phyloP scores from a whole-genome alignment of 176 grass and related monocot genomes.

The Bromus sterilis region DNA sequence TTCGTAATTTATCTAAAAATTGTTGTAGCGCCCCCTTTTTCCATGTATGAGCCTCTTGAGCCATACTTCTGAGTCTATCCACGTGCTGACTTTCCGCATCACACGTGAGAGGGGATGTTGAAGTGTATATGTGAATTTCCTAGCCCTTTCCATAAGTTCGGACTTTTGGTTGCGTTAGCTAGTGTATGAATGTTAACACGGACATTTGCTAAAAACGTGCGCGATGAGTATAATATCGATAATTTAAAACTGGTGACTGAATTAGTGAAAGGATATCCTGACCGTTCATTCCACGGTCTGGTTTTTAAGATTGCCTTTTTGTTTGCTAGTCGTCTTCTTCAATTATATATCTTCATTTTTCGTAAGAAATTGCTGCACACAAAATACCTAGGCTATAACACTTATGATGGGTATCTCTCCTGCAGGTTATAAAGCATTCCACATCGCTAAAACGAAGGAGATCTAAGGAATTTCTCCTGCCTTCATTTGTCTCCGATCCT shows the following conservation, averaged over 20 bases:
- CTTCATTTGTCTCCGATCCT: conserved; percentile 81
- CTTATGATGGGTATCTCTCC: neutral
- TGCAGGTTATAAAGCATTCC: conserved; percentile 81
- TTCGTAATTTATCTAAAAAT: too few relatives aligned
- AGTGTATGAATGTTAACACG: too few relatives aligned
- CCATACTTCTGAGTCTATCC: too few relatives aligned
- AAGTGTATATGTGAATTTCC: too few relatives aligned
- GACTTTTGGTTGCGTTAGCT: too few relatives aligned
- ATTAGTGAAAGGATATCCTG: neutral
- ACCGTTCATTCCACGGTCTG: neutral
- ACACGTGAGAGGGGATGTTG: too few relatives aligned
- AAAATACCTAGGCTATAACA: neutral
- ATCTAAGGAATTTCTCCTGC: conserved; percentile 56
- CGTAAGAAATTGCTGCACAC: neutral
- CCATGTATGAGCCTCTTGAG: too few relatives aligned
- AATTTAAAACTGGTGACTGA: neutral
- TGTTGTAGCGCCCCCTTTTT: too few relatives aligned
- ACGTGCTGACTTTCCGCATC: too few relatives aligned
- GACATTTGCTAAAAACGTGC: too few relatives aligned
- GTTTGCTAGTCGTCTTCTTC: too few relatives aligned
- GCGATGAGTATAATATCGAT: neutral
- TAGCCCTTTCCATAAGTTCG: too few relatives aligned
- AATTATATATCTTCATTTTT: neutral
- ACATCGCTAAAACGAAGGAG: conserved; percentile 57
- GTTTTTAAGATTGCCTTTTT: neutral